A percentile compares a stretch with the other conserved stretches of the same genome.
These are phyloP conservation scores for Lentinus brumalis DNA, from an alignment of 768 basidiomycete genomes.

Conservation along the genomic window DNA sequence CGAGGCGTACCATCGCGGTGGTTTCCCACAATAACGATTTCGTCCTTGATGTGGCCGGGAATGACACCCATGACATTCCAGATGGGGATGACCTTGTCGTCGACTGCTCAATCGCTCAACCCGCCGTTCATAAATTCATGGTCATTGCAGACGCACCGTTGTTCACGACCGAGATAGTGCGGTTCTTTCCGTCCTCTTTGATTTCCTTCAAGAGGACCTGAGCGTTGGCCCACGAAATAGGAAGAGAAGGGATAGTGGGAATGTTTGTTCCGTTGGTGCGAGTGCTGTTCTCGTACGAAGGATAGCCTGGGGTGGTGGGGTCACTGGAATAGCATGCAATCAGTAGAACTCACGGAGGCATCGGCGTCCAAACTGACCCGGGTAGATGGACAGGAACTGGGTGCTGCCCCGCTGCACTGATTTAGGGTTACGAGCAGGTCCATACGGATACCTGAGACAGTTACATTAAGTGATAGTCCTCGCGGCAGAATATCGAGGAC, in stretches of 20 bases:
- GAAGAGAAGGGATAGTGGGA: constrained; percentile 82
- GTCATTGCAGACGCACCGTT: constrained; percentile 39
- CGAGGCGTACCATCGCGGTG: constrained; percentile 76
- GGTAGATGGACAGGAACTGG: constrained; percentile 61
- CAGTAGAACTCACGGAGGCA: too few species aligned
- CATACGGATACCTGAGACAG: constrained; percentile 62
- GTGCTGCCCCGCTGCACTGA: constrained; percentile 88
- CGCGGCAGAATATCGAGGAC: constrained; percentile 5
- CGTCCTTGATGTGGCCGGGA: constrained; percentile 81
- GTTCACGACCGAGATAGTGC: constrained; percentile 58
- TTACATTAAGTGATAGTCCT: too few species aligned
- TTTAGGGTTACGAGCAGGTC: constrained; percentile 85
- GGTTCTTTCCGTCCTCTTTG: constrained; percentile 44
- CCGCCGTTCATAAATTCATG: background rate
- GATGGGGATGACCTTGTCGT: constrained; percentile 80
- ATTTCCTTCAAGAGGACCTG: constrained; percentile 54
- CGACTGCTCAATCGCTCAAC: constrained; percentile 44
- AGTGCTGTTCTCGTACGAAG: constrained; percentile 81
- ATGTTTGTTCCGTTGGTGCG: constrained; percentile 61
- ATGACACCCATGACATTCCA: constrained; percentile 89
- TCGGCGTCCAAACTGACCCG: constrained; percentile 30
- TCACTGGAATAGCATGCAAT: constrained; percentile 39
- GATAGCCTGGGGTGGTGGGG: constrained; percentile 86
- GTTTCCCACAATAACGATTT: constrained; percentile 84
- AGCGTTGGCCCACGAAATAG: constrained; percentile 87